Base-by-base conservation (phyloP, 768 basidiomycete genomes). In the Pholiota molesta region DNA sequence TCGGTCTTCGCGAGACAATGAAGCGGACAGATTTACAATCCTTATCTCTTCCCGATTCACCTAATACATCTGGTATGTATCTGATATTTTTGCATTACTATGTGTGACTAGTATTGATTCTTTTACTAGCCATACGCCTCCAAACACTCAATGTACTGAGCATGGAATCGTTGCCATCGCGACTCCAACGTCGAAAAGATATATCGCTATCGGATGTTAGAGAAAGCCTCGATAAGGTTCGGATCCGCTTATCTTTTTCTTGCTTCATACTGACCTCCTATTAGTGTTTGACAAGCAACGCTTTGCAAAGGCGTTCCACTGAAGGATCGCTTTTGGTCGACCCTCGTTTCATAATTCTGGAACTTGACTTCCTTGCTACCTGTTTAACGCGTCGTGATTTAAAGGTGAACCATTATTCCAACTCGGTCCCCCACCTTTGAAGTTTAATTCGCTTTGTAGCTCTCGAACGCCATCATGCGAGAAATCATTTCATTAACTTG, bases 61-160 rank as follows among this genome's bases (percentile, higher is more conserved):
- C 66, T 16, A 60, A 69, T 68, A 55, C 42, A 40, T 62, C 62
- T 23, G 62, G 72, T 68, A 51, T 42, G 39, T 61, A 26, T 21
- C 60, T 14, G 35, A 28, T 33, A 44, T 28, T 45, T 5, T 40
- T 55, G 13, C 42, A 23, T 62, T 40, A 40, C n/a, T 49, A n/a
- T 19, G 44, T 23, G 44, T n/a, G 10, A 28, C n/a, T 16, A 44
- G 31, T 37, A 51, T 53, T 49, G 23, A 3, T 49, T 26, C n/a
- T 53, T 52, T 63, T 31, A 3, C 17, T 60, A 83, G 81, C 55
- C 26, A 71, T 80, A 57, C 78, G 81, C 23, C 71, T 70, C 49
- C 80, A 80, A 68, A 65, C 73, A 4, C 78, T 83, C 52, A 74
- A 78, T 58, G 68, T 79, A 19, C 73, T 83, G 66, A 72, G 78